A percentile compares a stretch with the other conserved stretches of the same genome.
These are phyloP conservation scores for Trichosporon sp. DNA, from an alignment of 1,284 basidiomycete genomes.

Conservation along the genomic window DNA sequence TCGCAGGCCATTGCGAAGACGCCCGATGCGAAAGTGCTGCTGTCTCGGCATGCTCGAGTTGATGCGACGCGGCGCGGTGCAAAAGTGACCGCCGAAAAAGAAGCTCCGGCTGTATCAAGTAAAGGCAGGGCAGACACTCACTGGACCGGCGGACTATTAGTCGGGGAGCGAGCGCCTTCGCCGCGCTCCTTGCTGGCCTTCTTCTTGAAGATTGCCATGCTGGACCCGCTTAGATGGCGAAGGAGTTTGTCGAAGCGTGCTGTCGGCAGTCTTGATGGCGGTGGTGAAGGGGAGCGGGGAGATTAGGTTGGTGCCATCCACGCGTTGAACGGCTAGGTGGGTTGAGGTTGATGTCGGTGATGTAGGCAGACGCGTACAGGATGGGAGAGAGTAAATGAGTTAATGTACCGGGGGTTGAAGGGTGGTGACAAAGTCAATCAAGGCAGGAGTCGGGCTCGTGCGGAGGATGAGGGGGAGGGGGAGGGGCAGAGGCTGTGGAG, in stretches of 20 bases:
- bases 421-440: neutral
- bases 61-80: too few relatives aligned
- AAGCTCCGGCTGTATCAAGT: neutral
- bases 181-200: conserved; percentile 20
- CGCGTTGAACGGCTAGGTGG: neutral
- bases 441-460: neutral
- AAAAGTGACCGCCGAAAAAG: too few relatives aligned
- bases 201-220: conserved; percentile 26
- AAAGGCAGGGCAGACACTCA: conserved; percentile 3
- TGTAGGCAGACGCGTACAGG: neutral
- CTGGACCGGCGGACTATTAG: conserved; percentile 15
- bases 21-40: neutral
- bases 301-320: neutral
- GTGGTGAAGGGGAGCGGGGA: neutral
- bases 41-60: neutral
- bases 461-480: too few relatives aligned
- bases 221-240: neutral
- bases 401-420: neutral
- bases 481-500: too few relatives aligned
- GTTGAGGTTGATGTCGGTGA: neutral
- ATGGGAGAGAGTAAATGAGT: neutral
- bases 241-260: neutral
- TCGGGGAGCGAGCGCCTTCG: conserved; percentile 19
- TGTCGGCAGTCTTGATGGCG: neutral
- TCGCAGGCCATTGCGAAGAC: too few relatives aligned